Conservation (phyloP, 2,329 filamentous ascomycete species). For the Colletotrichum orbiculare region DNA sequence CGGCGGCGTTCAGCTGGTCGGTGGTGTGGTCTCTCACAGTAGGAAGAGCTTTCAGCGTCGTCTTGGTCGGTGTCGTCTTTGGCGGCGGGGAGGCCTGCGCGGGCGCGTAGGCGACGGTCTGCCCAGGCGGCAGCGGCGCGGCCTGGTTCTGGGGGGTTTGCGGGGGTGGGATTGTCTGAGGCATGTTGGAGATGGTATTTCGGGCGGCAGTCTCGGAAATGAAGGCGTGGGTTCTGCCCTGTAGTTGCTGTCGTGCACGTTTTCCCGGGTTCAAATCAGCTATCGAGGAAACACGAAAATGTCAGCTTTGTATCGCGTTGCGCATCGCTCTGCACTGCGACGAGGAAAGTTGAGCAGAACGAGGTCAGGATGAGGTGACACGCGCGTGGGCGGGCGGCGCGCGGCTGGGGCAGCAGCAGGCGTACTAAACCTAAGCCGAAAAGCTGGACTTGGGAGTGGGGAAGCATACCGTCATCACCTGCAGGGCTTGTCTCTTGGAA, state of each 20-base stretch:
- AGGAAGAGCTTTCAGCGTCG: slow-evolving; percentile 90
- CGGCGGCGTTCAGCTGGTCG: slow-evolving; percentile 88
- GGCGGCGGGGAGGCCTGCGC: slow-evolving; percentile 67
- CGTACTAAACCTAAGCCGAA: slow-evolving; percentile 39
- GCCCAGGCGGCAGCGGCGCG: slow-evolving; percentile 54
- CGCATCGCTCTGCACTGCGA: slow-evolving; percentile 40
- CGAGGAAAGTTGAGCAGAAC: slow-evolving; percentile 39
- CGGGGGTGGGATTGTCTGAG: slow-evolving; percentile 57
- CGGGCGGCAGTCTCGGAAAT: slow-evolving; percentile 69
- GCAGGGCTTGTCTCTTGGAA: slow-evolving; percentile 69
- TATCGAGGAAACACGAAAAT: slow-evolving; percentile 44
- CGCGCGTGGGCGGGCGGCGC: slow-evolving; percentile 36
- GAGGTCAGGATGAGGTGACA: slow-evolving; percentile 43
- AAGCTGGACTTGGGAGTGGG: slow-evolving; percentile 38
- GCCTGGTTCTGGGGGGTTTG: slow-evolving; percentile 66
- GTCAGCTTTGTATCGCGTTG: slow-evolving; percentile 43
- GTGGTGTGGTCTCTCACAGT: slow-evolving; percentile 98
- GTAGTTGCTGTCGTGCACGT: slow-evolving; percentile 69
- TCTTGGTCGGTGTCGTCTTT: slow-evolving; percentile 84
- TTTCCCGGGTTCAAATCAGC: slow-evolving; percentile 65
- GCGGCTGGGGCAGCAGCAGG: slow-evolving; percentile 29
- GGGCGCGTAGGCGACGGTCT: slow-evolving; percentile 53
- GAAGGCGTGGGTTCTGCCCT: slow-evolving; percentile 62
- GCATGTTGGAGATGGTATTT: slow-evolving; percentile 56
- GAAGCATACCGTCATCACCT: slow-evolving; percentile 78